Evolutionary conservation across 495 filamentous ascomycete genomes (phyloP).

Genomic region (Achaetomiella virescens): DNA sequence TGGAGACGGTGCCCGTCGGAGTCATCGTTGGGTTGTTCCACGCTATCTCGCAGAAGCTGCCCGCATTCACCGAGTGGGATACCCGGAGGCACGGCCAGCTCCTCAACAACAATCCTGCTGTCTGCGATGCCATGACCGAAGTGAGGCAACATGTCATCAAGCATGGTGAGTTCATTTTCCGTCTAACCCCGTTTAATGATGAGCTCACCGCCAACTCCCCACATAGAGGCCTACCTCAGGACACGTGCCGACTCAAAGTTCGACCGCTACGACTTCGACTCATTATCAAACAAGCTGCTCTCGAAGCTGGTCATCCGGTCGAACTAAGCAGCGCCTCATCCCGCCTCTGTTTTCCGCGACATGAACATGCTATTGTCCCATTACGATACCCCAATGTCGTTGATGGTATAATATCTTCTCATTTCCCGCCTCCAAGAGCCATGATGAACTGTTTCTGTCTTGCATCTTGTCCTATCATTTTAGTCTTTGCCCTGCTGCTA

Average conservation of each 20-base stretch:
- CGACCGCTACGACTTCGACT: constrained; percentile 85
- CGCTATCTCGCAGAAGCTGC: constrained; percentile 90
- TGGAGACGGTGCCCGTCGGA: constrained; percentile 89
- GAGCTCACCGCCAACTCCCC: constrained; percentile 11
- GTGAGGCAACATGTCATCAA: constrained; percentile 80
- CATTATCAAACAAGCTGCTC: constrained; percentile 87
- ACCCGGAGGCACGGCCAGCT: constrained; percentile 78
- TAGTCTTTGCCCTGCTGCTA: constrained; percentile 11
- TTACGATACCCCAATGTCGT: constrained; percentile 16
- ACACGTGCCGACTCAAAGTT: constrained; percentile 60
- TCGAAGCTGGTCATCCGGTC: constrained; percentile 91
- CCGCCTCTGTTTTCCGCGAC: constrained; percentile 7
- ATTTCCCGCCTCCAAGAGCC: background rate
- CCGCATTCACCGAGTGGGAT: constrained; percentile 86
- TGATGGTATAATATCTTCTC: background rate
- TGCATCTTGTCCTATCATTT: constrained; percentile 1
- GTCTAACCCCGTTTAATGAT: background rate
- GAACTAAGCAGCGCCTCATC: constrained; percentile 50
- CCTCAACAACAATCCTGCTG: constrained; percentile 78
- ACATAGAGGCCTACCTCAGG: constrained; percentile 49
- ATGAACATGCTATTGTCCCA: constrained; percentile 10
- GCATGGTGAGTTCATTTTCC: constrained; percentile 59
- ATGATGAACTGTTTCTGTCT: constrained; percentile 15
- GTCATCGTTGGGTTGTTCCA: constrained; percentile 93
- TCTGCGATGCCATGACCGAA: constrained; percentile 92